Evolutionary conservation across 2,329 filamentous ascomycete species (phyloP), one percentile per base, ranked within the genome.

Genomic region (Clathrospora elynae): DNA sequence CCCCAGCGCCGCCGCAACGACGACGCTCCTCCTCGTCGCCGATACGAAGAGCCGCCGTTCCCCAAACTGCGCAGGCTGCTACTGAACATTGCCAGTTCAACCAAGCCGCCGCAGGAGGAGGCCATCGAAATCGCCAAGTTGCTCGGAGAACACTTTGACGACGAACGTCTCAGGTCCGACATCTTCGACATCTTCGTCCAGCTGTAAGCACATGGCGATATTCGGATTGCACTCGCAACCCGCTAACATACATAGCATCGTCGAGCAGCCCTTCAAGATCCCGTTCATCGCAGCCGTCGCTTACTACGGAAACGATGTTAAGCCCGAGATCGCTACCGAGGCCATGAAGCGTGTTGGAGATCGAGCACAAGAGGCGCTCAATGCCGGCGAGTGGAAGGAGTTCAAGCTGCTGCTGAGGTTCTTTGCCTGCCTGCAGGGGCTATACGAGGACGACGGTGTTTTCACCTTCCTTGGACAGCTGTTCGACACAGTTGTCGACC

Each of bases 201-300:
- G 71, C 78, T 97, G 80, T 83, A 71, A 54, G 79, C 61, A 28
- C 61, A 28, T 5, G 5, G 3, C 6, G 3, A 13, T 5, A 10
- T 13, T 12, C 7, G 5, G 6, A 22, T 18, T 16, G 12, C 13
- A 5, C 8, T 18, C 42, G 2, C 5, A 25, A 14, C n/a, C 6
- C 42, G 39, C 58, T 64, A 50, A 61, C 26, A 8, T 5, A 16
- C 20, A 32, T 46, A 83, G 80, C 54, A 79, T 87, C 29, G 69
- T 89, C 23, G 93, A 99, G 73, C 93, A 99, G 73, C 93, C 93
- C 1, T 86, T 99, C 71, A 97, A 97, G 77, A 95, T 90, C n/a
- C 92, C 93, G 0, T 97, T 96, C 67, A 80, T 95, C 24, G 90
- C 91, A 7, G 89, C 88, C 13, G 85, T 92, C 10, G 80, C 95